These are phyloP conservation scores for Fagopyrum tataricum DNA, from an alignment of 148 eudicot genomes.

Conservation along the genomic window DNA sequence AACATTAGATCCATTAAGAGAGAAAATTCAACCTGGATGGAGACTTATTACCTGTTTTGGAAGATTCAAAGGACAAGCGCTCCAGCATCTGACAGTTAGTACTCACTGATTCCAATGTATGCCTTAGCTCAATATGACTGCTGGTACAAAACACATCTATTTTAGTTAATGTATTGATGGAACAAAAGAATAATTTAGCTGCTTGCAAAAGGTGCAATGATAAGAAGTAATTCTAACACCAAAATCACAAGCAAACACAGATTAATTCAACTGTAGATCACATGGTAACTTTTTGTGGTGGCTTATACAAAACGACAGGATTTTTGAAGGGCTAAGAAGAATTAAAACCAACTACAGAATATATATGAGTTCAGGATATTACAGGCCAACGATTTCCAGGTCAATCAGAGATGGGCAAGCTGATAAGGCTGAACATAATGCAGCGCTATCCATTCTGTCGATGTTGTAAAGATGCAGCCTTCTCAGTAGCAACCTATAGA, in stretches of 20 bases:
- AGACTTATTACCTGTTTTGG: slow-evolving; percentile 34
- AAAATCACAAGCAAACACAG: not conserved
- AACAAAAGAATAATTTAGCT: not conserved
- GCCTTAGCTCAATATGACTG: slow-evolving; percentile 54
- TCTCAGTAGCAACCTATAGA: slow-evolving; percentile 39
- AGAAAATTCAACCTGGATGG: not conserved
- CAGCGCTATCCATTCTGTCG: slow-evolving; percentile 49
- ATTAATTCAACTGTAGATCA: not conserved
- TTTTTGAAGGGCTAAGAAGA: not conserved
- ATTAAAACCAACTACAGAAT: not conserved
- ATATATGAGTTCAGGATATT: slow-evolving; percentile 17
- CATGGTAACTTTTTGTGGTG: not conserved
- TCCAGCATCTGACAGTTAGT: slow-evolving; percentile 37
- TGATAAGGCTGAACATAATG: slow-evolving; percentile 43
- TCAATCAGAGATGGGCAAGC: slow-evolving; percentile 57
- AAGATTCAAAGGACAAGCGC: slow-evolving; percentile 50
- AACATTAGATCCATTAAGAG: not conserved
- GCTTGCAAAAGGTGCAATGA: slow-evolving; percentile 3
- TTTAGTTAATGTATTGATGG: not conserved
- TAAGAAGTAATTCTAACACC: not conserved
- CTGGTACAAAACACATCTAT: not conserved
- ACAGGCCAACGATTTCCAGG: slow-evolving; percentile 72
- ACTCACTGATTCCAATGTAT: slow-evolving; percentile 48
- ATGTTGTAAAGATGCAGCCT: slow-evolving; percentile 56
- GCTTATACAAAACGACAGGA: not conserved